phyloP scores from a whole-genome alignment of 371 early-diverging fungal species.

The Conidiobolus coronatus region DNA sequence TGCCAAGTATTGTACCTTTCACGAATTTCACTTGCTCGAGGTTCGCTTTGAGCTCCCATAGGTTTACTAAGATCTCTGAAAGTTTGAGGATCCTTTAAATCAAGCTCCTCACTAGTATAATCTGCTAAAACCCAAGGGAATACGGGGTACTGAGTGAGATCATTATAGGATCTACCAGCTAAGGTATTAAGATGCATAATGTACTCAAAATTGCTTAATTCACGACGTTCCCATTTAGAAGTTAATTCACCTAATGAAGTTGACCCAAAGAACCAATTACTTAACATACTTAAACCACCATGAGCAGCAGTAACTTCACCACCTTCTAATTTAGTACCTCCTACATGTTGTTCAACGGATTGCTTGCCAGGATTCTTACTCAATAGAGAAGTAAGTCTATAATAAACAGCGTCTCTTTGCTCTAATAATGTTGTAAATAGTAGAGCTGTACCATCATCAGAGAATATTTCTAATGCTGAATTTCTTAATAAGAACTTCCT shows the following conservation, averaged over 20 bases:
- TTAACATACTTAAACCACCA: conserved; percentile 7
- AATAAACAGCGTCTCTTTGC: conserved; percentile 44
- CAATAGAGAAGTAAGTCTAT: conserved; percentile 17
- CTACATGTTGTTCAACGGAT: conserved; percentile 13
- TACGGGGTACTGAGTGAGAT: conserved; percentile 43
- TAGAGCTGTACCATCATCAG: conserved; percentile 47
- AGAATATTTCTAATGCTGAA: conserved; percentile 55
- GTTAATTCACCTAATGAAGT: conserved; percentile 41
- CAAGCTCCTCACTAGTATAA: conserved; percentile 36
- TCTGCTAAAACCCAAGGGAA: conserved; percentile 55
- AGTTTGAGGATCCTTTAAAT: conserved; percentile 34
- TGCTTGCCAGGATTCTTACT: too few relatives aligned
- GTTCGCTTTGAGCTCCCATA: conserved; percentile 56
- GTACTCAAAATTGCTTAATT: conserved; percentile 72
- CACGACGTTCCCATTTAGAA: conserved; percentile 42
- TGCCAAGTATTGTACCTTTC: conserved; percentile 22
- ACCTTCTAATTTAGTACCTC: conserved; percentile 15
- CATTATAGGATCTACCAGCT: conserved; percentile 48
- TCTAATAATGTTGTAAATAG: conserved; percentile 33
- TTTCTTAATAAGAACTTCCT: conserved; percentile 40
- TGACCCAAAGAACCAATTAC: conserved; percentile 35
- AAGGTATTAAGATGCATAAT: conserved; percentile 69
- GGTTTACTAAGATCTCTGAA: conserved; percentile 70
- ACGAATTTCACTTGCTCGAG: conserved; percentile 25
- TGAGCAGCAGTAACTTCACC: conserved; percentile 13